phyloP scores from a whole-genome alignment of 176 grass and related monocot genomes.

The Stipa capillata region DNA sequence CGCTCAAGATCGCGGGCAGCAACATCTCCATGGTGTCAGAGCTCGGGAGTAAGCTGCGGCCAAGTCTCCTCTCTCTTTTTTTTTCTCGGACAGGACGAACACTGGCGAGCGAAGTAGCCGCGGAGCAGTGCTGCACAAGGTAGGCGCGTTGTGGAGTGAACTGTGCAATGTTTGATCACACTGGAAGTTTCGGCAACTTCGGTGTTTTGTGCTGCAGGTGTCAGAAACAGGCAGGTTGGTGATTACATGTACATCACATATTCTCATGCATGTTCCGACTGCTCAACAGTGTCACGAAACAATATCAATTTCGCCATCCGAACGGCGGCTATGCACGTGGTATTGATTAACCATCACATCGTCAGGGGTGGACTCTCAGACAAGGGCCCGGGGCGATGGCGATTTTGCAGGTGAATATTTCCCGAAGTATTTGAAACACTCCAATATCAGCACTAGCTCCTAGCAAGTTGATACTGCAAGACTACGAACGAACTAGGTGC shows the following conservation, averaged over 20 bases:
- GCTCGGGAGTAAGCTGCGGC: no score
- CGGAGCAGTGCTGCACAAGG: no score
- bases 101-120: no score
- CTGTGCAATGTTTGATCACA: neutral
- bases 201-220: neutral
- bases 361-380: neutral
- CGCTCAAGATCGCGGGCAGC: neutral
- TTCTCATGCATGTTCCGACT: constrained; percentile 5
- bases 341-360: no score
- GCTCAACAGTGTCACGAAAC: neutral
- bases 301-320: neutral
- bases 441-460: no score
- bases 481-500: no score
- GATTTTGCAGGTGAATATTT: no score
- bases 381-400: neutral
- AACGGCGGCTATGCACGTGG: neutral
- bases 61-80: no score
- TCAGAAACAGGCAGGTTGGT: neutral
- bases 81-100: neutral
- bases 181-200: neutral
- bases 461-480: no score
- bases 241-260: neutral
- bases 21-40: constrained; percentile 3
- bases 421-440: no score
- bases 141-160: neutral